These are phyloP conservation scores for Globisporangium nodosum DNA, from an alignment of 352 stramenopile genomes.

Conservation along the genomic window DNA sequence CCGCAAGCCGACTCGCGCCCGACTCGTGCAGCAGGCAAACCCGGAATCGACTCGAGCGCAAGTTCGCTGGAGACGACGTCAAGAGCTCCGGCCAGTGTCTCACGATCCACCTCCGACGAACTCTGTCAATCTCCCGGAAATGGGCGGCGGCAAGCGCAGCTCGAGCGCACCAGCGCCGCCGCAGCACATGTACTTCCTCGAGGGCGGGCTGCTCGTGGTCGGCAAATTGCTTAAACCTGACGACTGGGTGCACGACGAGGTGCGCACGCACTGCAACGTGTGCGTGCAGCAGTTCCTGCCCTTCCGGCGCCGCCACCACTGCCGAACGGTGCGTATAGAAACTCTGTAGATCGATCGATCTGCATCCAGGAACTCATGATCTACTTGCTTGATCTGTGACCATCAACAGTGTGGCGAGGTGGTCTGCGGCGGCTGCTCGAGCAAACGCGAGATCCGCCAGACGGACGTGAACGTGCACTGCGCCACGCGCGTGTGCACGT, in stretches of 20 bases:
- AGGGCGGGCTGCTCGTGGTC: conserved; percentile 65
- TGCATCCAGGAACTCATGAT: not conserved
- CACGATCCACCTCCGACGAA: not conserved
- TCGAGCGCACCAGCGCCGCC: conserved; percentile 10
- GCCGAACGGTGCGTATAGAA: conserved; percentile 42
- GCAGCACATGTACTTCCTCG: conserved; percentile 73
- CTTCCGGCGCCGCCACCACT: conserved; percentile 73
- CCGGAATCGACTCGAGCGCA: too few relatives aligned
- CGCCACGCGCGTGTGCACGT: conserved; percentile 69
- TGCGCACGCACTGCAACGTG: conserved; percentile 73
- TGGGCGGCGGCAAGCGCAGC: conserved; percentile 15
- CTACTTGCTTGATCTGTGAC: not conserved
- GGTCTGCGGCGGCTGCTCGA: conserved; percentile 67
- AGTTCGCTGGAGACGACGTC: not conserved
- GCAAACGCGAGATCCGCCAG: conserved; percentile 62
- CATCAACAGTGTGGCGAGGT: conserved; percentile 51
- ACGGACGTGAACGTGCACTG: conserved; percentile 79
- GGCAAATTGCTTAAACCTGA: conserved; percentile 63
- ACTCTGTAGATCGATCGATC: not conserved
- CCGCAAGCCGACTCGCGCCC: not conserved
- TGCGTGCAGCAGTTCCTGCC: conserved; percentile 80
- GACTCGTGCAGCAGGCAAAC: not conserved
- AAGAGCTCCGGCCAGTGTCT: too few relatives aligned
- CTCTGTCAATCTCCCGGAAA: not conserved
- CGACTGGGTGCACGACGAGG: conserved; percentile 60